Percentiles rank a stretch among this genome's conserved stretches.
Conservation (phyloP, 2,329 filamentous ascomycete genomes). For the Clonostachys byssicola region DNA sequence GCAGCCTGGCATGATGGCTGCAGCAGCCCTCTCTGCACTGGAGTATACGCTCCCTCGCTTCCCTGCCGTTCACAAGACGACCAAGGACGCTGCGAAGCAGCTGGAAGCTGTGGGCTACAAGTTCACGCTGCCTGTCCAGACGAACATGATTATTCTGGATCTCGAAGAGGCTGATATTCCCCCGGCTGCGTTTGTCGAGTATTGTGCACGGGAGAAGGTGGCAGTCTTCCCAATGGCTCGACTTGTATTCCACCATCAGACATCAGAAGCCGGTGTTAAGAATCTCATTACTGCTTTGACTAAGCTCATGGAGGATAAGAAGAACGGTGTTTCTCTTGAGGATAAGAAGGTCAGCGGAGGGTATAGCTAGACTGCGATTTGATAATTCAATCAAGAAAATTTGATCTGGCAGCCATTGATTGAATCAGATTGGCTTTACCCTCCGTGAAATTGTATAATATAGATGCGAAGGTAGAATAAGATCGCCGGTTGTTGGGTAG, state of each 20-base stretch:
- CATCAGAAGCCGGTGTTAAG: not conserved
- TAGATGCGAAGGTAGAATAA: no score
- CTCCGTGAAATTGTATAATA: no score
- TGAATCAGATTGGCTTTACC: no score
- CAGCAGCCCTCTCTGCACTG: constrained; percentile 63
- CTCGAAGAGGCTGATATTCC: constrained; percentile 33
- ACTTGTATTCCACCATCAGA: constrained; percentile 5
- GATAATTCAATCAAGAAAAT: no score
- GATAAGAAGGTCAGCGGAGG: not conserved
- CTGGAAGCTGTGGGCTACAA: constrained; percentile 11
- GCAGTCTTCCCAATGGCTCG: constrained; percentile 2
- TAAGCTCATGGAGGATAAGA: constrained; percentile 4
- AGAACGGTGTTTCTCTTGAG: constrained; percentile 1
- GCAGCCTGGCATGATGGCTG: constrained; percentile 66
- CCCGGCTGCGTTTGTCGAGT: constrained; percentile 3
- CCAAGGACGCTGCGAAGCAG: constrained; percentile 8
- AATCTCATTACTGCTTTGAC: constrained; percentile 1
- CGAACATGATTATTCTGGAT: constrained; percentile 18
- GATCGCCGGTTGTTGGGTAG: no score
- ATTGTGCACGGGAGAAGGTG: constrained; percentile 2
- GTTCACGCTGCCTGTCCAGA: constrained; percentile 16
- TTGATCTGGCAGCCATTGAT: no score
- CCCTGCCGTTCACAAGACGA: constrained; percentile 9
- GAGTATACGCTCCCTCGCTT: constrained; percentile 15
- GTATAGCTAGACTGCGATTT: not conserved